phyloP scores from a whole-genome alignment of 2,329 filamentous ascomycete genomes.

The Pyricularia sp. region DNA sequence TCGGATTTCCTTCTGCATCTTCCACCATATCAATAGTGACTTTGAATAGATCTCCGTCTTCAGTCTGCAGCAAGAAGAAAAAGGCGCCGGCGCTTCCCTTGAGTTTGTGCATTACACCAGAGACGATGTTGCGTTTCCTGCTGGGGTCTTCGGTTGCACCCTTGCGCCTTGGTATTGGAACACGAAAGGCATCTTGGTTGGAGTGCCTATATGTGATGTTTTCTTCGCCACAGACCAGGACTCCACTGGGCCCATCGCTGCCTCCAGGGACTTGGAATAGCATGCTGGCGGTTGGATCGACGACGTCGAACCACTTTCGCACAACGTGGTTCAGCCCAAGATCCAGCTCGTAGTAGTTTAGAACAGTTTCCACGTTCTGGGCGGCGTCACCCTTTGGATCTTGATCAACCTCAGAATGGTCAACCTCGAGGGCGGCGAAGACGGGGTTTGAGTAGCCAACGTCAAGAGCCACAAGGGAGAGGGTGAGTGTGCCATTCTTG shows the following conservation, averaged over 20 bases:
- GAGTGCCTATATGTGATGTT: conserved; percentile 96
- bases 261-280: conserved; percentile 95
- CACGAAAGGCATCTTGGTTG: conserved; percentile 80
- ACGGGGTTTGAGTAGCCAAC: conserved; percentile 96
- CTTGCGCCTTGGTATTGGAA: conserved; percentile 78
- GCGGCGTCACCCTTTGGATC: conserved; percentile 79
- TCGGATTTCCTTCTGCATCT: conserved; percentile 67
- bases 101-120: conserved; percentile 95
- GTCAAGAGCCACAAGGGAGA: conserved; percentile 79
- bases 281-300: conserved; percentile 80
- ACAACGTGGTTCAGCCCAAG: conserved; percentile 96
- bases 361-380: conserved; percentile 73
- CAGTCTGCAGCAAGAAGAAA: conserved; percentile 92
- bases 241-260: conserved; percentile 86
- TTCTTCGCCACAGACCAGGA: conserved; percentile 89
- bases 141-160: conserved; percentile 88
- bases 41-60: conserved; percentile 98
- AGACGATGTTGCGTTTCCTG: conserved; percentile 76
- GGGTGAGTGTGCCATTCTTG: conserved; percentile 82
- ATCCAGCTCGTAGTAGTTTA: conserved; percentile 97
- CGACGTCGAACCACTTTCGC: conserved; percentile 88
- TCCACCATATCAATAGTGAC: conserved; percentile 86
- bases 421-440: conserved; percentile 88
- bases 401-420: conserved; percentile 85
- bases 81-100: conserved; percentile 76